Base-by-base conservation (phyloP, 148 eudicot species). In the Linanthus parryae region DNA sequence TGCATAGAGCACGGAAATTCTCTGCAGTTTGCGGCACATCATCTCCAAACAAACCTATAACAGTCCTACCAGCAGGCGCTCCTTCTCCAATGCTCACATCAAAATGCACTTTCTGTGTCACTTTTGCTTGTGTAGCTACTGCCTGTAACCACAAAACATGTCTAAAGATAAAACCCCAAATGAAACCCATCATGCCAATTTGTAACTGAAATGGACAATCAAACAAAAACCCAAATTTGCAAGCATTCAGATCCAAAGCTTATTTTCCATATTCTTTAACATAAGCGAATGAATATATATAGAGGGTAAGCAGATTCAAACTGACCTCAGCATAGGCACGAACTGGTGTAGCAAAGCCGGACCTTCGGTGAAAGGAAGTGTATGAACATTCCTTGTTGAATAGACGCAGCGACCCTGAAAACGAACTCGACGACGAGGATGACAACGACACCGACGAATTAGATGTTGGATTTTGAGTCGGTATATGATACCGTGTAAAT, bases 1-100 rank as follows among this genome's bases (percentile, higher is more conserved):
- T 92, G 82, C 96, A 92, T 70, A 92, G 76, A 54, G 96, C 95
- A 54, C 95, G 88, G 71, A 92, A 92, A 33, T 92, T 92, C 65
- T 82, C 96, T 4, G 75, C 78, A n/a, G 96, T 88, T 68, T 79
- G 83, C 40, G 96, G 96, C 59, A 88, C 96, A 36, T 92, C 96
- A 59, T 88, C 88, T 36, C 96, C 99, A 64, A 52, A 92, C 56
- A 92, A 65, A 33, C 99, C 99, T 41, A 92, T 92, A 13, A 92
- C 99, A 72, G 88, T 58, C 68, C 96, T 77, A 29, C 96, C 99
- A 57, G 23, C 96, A 61, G 72, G 66, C 66, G 77, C 82, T 27
- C 91, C 96, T 8, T 79, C 96, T 23, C 98, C 96, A 52, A 92
- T 82, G 75, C 85, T 73, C 39, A 92, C 72, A 54, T 92, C 96